A percentile compares a stretch with the other conserved stretches of the same genome.
These are phyloP conservation scores for Xylaria curta DNA, from an alignment of 495 filamentous ascomycete genomes.

Conservation along the genomic window DNA sequence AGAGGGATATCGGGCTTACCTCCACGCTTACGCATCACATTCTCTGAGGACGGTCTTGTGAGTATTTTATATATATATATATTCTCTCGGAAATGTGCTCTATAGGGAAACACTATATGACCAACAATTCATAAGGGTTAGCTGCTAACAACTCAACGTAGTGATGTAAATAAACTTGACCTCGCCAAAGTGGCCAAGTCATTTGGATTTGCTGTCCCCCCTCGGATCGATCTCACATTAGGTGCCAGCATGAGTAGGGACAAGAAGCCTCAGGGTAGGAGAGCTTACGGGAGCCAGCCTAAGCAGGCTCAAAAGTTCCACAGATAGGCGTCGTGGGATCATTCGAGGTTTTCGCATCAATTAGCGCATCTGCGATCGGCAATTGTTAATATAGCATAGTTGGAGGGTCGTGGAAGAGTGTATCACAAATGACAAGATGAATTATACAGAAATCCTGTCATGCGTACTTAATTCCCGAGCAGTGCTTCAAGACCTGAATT, in stretches of 20 bases:
- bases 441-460: neutral
- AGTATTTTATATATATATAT: conserved; percentile 2
- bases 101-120: neutral
- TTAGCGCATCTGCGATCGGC: neutral
- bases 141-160: conserved; percentile 1
- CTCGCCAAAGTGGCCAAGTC: conserved; percentile 91
- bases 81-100: neutral
- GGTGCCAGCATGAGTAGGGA: conserved; percentile 86
- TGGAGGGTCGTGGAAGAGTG: neutral
- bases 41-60: conserved; percentile 47
- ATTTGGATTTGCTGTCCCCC: conserved; percentile 90
- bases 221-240: conserved; percentile 86
- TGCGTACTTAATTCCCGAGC: neutral
- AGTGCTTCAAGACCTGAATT: neutral
- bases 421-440: neutral
- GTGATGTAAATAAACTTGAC: conserved; percentile 89
- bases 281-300: conserved; percentile 77
- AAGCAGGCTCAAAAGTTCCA: conserved; percentile 44
- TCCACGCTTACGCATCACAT: conserved; percentile 94
- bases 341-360: neutral
- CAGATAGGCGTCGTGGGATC: conserved; percentile 17
- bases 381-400: neutral
- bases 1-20: conserved; percentile 77
- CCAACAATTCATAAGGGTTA: too few species aligned
- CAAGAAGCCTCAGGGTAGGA: conserved; percentile 78